phyloP scores from a whole-genome alignment of 2,329 filamentous ascomycete genomes.

The Diplodia scrobiculata region DNA sequence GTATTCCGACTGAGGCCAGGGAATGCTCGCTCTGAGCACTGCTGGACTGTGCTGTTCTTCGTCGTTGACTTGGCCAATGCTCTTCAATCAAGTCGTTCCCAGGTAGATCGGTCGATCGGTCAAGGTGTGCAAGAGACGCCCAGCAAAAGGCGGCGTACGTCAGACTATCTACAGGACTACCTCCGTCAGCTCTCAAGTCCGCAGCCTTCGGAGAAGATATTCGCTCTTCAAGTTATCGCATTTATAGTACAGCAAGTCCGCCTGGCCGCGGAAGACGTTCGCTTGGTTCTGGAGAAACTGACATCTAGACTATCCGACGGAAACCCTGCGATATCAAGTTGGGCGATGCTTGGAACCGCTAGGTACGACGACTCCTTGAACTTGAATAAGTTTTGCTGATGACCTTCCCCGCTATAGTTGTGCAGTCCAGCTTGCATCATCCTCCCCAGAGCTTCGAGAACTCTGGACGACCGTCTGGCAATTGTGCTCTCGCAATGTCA shows the following conservation, averaged over 20 bases:
- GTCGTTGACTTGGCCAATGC: constrained; percentile 45
- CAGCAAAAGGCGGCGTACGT: constrained; percentile 45
- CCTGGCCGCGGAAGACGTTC: constrained; percentile 55
- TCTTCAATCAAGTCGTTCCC: constrained; percentile 36
- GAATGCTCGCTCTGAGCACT: constrained; percentile 36
- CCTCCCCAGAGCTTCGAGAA: constrained; percentile 46
- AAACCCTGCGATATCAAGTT: constrained; percentile 66
- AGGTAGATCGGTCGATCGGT: constrained; percentile 20
- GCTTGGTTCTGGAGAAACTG: constrained; percentile 61
- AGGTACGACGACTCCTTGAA: constrained; percentile 59
- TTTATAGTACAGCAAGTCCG: constrained; percentile 49
- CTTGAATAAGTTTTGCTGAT: not conserved
- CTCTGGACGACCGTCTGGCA: constrained; percentile 78
- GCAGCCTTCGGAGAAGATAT: constrained; percentile 47
- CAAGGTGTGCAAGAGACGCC: constrained; percentile 34
- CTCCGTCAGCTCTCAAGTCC: constrained; percentile 44
- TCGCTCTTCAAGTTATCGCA: constrained; percentile 58
- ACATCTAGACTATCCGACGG: constrained; percentile 68
- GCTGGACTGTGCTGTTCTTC: constrained; percentile 45
- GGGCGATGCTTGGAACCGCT: constrained; percentile 81
- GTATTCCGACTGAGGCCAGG: constrained; percentile 42
- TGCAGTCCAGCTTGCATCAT: constrained; percentile 49
- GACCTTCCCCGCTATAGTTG: constrained; percentile 44
- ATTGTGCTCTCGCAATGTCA: constrained; percentile 68
- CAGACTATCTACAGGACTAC: constrained; percentile 46